phyloP scores from a whole-genome alignment of 805 yeast species.

The Metschnikowia corniflorae region DNA sequence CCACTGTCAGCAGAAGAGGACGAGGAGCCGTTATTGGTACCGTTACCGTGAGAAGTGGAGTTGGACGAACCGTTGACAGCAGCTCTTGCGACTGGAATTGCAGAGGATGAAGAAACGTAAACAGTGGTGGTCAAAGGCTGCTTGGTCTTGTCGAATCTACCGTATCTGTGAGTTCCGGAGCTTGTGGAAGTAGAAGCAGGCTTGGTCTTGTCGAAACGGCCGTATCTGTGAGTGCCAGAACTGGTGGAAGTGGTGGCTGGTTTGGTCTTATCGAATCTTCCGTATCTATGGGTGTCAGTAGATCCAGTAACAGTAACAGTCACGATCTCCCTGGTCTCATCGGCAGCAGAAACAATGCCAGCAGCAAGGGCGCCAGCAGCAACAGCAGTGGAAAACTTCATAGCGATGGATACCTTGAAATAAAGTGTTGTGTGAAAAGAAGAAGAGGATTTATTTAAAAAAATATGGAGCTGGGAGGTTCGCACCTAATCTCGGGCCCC shows the following conservation, averaged over 20 bases:
- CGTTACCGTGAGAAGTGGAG: conserved; percentile 11
- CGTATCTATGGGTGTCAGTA: conserved; percentile 21
- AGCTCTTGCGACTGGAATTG: conserved; percentile 13
- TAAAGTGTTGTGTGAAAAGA: background rate
- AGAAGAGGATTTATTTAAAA: no score
- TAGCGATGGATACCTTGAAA: no score
- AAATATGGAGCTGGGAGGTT: no score
- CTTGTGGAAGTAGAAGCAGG: conserved; percentile 10
- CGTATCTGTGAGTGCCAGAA: conserved; percentile 19
- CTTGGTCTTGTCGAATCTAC: conserved; percentile 49
- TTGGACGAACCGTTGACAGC: conserved; percentile 15
- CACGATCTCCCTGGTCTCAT: conserved; percentile 14
- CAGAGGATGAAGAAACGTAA: conserved; percentile 19
- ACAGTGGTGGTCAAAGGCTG: conserved; percentile 36
- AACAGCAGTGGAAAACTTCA: conserved; percentile 19
- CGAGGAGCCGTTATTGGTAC: conserved; percentile 19
- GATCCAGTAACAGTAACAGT: conserved; percentile 19
- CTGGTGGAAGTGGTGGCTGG: conserved; percentile 9
- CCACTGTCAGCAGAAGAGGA: conserved; percentile 24
- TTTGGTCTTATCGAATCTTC: conserved; percentile 24
- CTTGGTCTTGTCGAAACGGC: conserved; percentile 21
- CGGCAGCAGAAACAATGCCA: conserved; percentile 15
- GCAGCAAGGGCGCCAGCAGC: conserved; percentile 17
- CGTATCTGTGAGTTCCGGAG: conserved; percentile 47
- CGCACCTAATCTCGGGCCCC: background rate